These are phyloP conservation scores for Macrolepiota dolichaula DNA, from an alignment of 768 basidiomycete species.

Conservation along the genomic window DNA sequence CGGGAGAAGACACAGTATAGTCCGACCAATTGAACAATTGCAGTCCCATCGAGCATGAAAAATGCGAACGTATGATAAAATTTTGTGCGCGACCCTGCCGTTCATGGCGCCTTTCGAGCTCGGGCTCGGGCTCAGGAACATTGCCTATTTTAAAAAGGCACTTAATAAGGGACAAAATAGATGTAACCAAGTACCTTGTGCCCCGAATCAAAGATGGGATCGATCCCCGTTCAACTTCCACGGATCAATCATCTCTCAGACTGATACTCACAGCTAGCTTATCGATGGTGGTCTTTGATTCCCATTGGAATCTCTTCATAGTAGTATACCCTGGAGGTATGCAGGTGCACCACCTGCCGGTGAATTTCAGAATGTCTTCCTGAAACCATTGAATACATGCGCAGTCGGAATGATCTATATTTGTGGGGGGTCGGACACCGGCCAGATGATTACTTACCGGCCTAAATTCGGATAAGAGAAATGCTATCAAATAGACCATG, in stretches of 20 bases:
- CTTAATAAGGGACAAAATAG: background rate
- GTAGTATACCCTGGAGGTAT: background rate
- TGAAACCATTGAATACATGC: no score
- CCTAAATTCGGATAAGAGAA: background rate
- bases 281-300: no score
- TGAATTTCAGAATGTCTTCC: no score
- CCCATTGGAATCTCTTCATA: background rate
- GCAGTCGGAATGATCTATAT: background rate
- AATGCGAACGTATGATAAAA: no score
- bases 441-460: background rate
- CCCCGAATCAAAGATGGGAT: background rate
- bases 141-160: background rate
- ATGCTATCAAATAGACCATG: background rate
- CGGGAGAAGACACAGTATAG: no score
- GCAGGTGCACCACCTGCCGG: no score
- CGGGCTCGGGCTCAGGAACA: background rate
- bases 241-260: background rate
- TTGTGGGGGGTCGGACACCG: background rate
- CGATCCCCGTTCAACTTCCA: background rate
- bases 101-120: no score
- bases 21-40: no score
- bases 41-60: no score
- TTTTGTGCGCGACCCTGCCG: no score
- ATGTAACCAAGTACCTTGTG: background rate
- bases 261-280: background rate